Conservation (phyloP, 2,329 filamentous ascomycete genomes). For the Colletotrichum sp. region DNA sequence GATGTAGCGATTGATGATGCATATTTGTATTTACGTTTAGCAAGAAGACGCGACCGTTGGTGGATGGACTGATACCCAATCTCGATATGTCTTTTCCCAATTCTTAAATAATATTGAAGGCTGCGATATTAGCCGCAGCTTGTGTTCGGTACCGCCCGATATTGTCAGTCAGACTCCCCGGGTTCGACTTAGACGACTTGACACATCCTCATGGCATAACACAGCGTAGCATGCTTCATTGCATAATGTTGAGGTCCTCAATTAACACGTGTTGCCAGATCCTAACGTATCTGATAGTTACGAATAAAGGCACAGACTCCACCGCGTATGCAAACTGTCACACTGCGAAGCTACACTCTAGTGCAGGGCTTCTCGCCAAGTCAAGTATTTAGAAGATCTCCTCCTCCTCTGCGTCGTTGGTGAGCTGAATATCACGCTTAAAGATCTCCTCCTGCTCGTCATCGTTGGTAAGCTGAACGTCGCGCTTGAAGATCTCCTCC, state of each 20-base stretch:
- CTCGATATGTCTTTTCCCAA: background rate
- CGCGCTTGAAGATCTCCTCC: background rate
- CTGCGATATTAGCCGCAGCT: background rate
- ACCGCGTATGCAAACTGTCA: background rate
- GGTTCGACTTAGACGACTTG: background rate
- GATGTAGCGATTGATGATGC: background rate
- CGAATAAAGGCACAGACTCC: background rate
- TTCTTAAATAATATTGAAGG: accelerated
- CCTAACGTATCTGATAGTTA: background rate
- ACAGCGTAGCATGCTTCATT: accelerated
- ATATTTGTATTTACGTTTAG: background rate
- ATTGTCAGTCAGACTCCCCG: background rate
- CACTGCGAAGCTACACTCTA: background rate
- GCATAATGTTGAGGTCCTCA: background rate
- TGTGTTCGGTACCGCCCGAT: background rate
- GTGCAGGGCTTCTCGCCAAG: background rate
- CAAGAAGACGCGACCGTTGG: accelerated
- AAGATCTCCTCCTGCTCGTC: background rate
- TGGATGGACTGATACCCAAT: background rate
- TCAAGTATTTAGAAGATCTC: background rate
- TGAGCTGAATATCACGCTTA: background rate
- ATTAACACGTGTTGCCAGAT: background rate
- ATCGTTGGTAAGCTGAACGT: background rate
- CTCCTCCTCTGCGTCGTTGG: background rate
- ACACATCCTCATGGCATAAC: background rate